phyloP scores from a whole-genome alignment of 1,284 basidiomycete species.

The Exobasidium rhododendri region DNA sequence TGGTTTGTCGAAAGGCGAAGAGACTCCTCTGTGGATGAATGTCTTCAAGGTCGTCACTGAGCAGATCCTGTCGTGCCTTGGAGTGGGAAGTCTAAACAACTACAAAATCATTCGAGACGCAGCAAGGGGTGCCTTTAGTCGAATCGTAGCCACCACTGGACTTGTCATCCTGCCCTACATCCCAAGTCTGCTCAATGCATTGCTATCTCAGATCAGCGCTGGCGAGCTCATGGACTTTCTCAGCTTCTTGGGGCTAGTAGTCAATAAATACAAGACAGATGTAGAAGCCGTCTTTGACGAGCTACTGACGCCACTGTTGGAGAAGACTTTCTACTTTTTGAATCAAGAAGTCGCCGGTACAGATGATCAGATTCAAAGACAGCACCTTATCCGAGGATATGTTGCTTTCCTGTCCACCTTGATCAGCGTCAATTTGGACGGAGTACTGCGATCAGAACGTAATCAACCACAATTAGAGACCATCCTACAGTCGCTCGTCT shows the following conservation, averaged over 20 bases:
- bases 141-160: slow-evolving; percentile 84
- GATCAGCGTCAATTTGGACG: slow-evolving; percentile 74
- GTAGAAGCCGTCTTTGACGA: slow-evolving; percentile 84
- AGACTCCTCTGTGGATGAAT: slow-evolving; percentile 60
- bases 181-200: slow-evolving; percentile 78
- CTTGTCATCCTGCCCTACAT: slow-evolving; percentile 71
- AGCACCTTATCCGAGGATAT: slow-evolving; percentile 87
- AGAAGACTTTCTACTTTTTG: slow-evolving; percentile 77
- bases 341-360: slow-evolving; percentile 81
- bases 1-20: slow-evolving; percentile 61
- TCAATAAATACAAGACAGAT: slow-evolving; percentile 85
- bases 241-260: slow-evolving; percentile 84
- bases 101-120: slow-evolving; percentile 88
- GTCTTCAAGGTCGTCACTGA: slow-evolving; percentile 86
- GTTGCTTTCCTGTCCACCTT: slow-evolving; percentile 78
- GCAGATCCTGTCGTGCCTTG: slow-evolving; percentile 79
- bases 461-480: slow-evolving; percentile 78
- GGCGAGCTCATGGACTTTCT: slow-evolving; percentile 92
- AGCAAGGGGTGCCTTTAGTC: slow-evolving; percentile 76
- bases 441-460: slow-evolving; percentile 78
- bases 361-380: slow-evolving; percentile 78
- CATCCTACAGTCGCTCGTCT: slow-evolving; percentile 65
- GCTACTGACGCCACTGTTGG: slow-evolving; percentile 78
- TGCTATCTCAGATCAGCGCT: slow-evolving; percentile 86
- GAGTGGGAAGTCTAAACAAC: slow-evolving; percentile 70